phyloP scores from a whole-genome alignment of 495 filamentous ascomycete species.

The Penicillium argentinense region DNA sequence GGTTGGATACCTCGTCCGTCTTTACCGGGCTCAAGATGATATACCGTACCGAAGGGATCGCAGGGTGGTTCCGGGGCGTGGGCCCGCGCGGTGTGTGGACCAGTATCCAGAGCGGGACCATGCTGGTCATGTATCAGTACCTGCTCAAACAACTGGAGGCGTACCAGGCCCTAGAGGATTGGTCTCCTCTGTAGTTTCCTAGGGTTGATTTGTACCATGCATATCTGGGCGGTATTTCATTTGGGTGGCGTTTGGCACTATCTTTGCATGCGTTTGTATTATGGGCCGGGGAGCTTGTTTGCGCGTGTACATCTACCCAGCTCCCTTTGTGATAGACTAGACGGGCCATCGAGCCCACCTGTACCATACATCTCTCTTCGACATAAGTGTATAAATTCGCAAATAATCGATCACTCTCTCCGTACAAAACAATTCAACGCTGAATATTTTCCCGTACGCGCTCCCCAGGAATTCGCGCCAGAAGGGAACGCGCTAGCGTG shows the following conservation, averaged over 20 bases:
- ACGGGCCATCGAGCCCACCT: constrained; percentile 9
- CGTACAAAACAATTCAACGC: background rate
- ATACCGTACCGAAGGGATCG: constrained; percentile 82
- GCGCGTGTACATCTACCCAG: constrained; percentile 8
- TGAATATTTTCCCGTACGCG: background rate
- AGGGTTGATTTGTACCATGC: constrained; percentile 14
- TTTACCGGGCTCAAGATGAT: constrained; percentile 81
- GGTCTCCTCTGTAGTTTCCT: constrained; percentile 23
- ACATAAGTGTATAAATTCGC: background rate
- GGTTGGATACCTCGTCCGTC: constrained; percentile 84
- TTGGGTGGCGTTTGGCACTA: constrained; percentile 30
- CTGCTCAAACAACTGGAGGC: constrained; percentile 73
- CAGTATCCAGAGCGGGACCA: constrained; percentile 92
- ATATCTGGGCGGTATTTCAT: constrained; percentile 17
- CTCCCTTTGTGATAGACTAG: constrained; percentile 15
- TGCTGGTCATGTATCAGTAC: constrained; percentile 94
- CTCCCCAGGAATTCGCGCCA: background rate
- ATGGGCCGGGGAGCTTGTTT: background rate
- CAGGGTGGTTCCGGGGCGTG: constrained; percentile 92
- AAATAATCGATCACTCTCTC: too few relatives aligned
- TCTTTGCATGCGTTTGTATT: background rate
- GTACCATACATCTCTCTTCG: constrained; percentile 14
- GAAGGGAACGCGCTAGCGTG: constrained; percentile 25
- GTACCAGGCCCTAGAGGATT: constrained; percentile 35
- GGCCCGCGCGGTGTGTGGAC: constrained; percentile 96